phyloP scores from a whole-genome alignment of 345 rosid genomes.

The Eucalyptus decipiens region DNA sequence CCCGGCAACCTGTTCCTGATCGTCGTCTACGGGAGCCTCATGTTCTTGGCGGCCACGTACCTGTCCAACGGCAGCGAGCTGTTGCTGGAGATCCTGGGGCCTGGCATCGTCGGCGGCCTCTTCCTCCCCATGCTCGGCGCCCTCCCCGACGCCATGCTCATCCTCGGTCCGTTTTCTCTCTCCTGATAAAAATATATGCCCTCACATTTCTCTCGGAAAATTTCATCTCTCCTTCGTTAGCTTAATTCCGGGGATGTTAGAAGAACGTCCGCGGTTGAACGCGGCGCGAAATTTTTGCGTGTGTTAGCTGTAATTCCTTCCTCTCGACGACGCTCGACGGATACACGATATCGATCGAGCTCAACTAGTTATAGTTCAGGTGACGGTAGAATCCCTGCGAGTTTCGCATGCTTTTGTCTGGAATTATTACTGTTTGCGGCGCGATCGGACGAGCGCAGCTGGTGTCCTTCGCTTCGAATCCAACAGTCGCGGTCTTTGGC shows the following conservation, averaged over 20 bases:
- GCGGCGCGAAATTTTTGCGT: not conserved
- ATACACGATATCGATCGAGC: not conserved
- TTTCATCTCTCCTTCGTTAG: not conserved
- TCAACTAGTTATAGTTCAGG: not conserved
- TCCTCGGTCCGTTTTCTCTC: constrained; percentile 44
- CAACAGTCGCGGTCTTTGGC: not conserved
- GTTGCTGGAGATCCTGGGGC: constrained; percentile 83
- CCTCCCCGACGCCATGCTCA: constrained; percentile 96
- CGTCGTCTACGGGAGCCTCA: constrained; percentile 61
- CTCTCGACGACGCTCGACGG: not conserved
- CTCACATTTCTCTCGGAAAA: not conserved
- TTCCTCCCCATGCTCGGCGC: constrained; percentile 94
- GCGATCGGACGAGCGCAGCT: not conserved
- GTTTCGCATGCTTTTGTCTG: not conserved
- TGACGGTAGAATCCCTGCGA: fast-evolving
- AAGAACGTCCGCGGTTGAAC: not conserved
- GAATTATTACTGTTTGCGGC: not conserved
- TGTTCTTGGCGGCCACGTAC: constrained; percentile 75
- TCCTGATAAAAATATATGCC: fast-evolving
- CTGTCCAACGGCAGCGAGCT: constrained; percentile 89
- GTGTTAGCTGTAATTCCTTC: not conserved
- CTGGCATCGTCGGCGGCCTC: constrained; percentile 89
- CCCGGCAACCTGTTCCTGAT: constrained; percentile 74
- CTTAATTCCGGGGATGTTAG: not conserved
- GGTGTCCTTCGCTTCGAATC: not conserved